Conservation (phyloP, 2,329 filamentous ascomycete species). For the Hyphodiscus sp. region DNA sequence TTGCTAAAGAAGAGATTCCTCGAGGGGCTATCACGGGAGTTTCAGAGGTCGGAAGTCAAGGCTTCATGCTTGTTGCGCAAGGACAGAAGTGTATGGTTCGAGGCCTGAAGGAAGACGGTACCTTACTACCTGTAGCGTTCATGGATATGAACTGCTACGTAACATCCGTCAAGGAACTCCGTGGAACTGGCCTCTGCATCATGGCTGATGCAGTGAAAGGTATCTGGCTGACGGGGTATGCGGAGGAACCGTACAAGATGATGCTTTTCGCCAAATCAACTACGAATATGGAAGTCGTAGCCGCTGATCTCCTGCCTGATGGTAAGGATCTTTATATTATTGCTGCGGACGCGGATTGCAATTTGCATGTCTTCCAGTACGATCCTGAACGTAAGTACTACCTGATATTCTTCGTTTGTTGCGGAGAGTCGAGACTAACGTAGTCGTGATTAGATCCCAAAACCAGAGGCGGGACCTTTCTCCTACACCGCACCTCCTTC, state of each 20-base stretch:
- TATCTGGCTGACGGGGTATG: conserved; percentile 93
- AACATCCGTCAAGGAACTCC: conserved; percentile 74
- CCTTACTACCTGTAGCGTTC: conserved; percentile 87
- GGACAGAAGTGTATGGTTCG: conserved; percentile 97
- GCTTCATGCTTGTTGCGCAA: conserved; percentile 82
- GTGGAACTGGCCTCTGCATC: conserved; percentile 76
- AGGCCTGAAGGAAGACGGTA: conserved; percentile 91
- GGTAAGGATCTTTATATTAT: conserved; percentile 77
- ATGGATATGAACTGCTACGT: conserved; percentile 97
- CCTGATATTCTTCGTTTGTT: neutral
- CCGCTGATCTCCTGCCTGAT: conserved; percentile 83
- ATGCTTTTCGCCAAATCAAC: conserved; percentile 84
- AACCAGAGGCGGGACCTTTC: conserved; percentile 79
- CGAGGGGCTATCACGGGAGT: conserved; percentile 86
- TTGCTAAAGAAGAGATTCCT: conserved; percentile 84
- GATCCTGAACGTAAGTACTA: conserved; percentile 76
- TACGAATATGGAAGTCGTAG: conserved; percentile 68
- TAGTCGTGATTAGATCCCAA: conserved; percentile 63
- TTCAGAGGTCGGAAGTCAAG: conserved; percentile 78
- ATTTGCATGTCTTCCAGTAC: conserved; percentile 85
- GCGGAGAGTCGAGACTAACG: neutral
- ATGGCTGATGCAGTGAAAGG: conserved; percentile 90
- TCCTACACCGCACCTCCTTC: conserved; percentile 84
- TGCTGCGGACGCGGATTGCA: conserved; percentile 75
- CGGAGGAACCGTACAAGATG: conserved; percentile 94